Evolutionary conservation across 495 filamentous ascomycete species (phyloP).

Genomic region (Neurospora sp.): DNA sequence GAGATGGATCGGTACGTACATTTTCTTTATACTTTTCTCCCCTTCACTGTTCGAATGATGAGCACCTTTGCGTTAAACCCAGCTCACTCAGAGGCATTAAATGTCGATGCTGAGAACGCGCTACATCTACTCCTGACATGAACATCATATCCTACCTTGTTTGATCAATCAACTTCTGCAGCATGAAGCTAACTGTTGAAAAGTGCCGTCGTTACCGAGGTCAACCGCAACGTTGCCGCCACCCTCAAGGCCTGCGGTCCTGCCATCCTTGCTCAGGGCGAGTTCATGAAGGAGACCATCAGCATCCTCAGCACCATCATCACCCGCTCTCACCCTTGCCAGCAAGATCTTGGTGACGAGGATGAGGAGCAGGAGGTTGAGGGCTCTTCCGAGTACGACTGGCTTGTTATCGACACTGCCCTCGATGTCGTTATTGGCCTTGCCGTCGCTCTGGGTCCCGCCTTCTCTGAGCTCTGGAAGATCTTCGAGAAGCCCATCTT

Average conservation of each 20-base stretch:
- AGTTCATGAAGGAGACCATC: conserved; percentile 47
- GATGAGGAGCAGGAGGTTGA: conserved; percentile 56
- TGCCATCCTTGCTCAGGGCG: conserved; percentile 63
- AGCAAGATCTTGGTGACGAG: conserved; percentile 76
- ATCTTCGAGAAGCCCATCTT: conserved; percentile 83
- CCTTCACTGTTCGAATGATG: conserved; percentile 56
- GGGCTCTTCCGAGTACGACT: conserved; percentile 90
- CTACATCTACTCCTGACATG: conserved; percentile 32
- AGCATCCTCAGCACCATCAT: conserved; percentile 65
- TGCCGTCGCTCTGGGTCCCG: conserved; percentile 67
- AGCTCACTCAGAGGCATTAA: conserved; percentile 94
- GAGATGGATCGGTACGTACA: conserved; percentile 80
- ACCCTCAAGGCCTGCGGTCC: conserved; percentile 89
- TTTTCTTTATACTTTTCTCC: conserved; percentile 5
- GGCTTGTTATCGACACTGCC: conserved; percentile 89
- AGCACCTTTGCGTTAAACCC: conserved; percentile 83
- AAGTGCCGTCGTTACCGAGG: conserved; percentile 84
- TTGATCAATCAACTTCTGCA: neutral
- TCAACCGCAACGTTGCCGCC: conserved; percentile 89
- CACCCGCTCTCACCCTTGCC: conserved; percentile 82
- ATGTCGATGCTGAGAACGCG: conserved; percentile 86
- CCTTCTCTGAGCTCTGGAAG: conserved; percentile 83
- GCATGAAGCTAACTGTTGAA: conserved; percentile 30
- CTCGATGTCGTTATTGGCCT: conserved; percentile 81
- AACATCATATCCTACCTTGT: conserved; percentile 3